Base-by-base conservation (phyloP, 257 asterid species). In the Solanum sejunctum region DNA sequence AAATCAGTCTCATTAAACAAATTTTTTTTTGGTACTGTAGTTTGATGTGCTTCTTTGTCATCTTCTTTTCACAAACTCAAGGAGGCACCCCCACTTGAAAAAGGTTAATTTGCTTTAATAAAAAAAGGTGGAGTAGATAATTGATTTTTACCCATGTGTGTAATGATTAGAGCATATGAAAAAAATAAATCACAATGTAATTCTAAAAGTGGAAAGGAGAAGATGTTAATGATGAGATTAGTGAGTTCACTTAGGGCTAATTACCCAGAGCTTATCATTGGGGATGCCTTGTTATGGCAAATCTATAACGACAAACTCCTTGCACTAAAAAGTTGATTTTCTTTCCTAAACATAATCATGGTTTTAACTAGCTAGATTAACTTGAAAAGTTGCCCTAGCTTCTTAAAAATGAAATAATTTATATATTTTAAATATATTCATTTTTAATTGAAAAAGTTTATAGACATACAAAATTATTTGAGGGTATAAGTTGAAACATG, bases 131-230 rank as follows among this genome's bases (percentile, higher is more conserved):
- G 49, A 81, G 32, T 52, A 63, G 83, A 70, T 58, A 23, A 67
- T 43, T 32, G 72, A 43, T 43, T 41, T 43, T 83, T 64, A 21
- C 57, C 80, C 47, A 84, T 79, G 84, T 86, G 77, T 41, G 85
- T 66, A 67, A 84, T 87, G 72, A 87, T 84, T 67, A 84, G 41
- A 18, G 66, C 83, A 80, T 72, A 84, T 84, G 80, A 64, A 69
- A 79, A 58, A 54, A 23, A 45, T n/a, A 7, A 51, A 13, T 47
- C 63, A 51, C 52, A 26, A 26, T 51, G 26, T 47, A 51, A 81
- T 79, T 60, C 86, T 61, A 54, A 57, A 86, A 66, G 73, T 66
- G 67, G 78, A 78, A 84, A 8, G 41, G 17, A 17, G 72, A 70
- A 47, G 15, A 32, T 64, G 20, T 73, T 58, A 82, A 83, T 83